Conservation (phyloP, 2,329 filamentous ascomycete genomes). For the Botrytis byssoidea region DNA sequence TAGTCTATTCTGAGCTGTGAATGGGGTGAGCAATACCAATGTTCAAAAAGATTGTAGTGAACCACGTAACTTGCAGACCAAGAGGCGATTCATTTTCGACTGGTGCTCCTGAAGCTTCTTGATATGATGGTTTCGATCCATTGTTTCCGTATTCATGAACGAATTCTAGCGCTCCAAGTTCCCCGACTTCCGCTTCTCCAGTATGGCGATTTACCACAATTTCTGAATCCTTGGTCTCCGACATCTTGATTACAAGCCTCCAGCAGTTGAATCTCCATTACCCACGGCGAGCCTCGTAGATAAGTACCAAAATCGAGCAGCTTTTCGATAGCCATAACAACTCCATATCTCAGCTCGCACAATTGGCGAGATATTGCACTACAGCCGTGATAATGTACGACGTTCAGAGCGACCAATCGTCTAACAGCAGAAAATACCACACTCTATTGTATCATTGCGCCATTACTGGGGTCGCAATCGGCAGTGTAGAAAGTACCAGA, state of each 20-base stretch:
- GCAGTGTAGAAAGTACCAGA: not conserved
- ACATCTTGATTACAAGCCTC: not conserved
- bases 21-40: constrained; percentile 41
- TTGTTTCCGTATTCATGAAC: constrained; percentile 46
- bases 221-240: constrained; percentile 5
- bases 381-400: not conserved
- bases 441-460: not conserved
- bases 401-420: not conserved
- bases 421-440: not conserved
- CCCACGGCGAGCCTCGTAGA: not conserved
- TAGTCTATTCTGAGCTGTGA: fast-evolving
- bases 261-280: not conserved
- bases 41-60: constrained; percentile 60
- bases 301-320: not conserved
- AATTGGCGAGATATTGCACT: not conserved
- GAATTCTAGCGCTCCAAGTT: constrained; percentile 25
- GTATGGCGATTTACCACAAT: not conserved
- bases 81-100: constrained; percentile 58
- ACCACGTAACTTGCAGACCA: constrained; percentile 56
- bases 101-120: constrained; percentile 61
- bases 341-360: not conserved
- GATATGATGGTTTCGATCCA: constrained; percentile 43
- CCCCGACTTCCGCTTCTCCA: not conserved
- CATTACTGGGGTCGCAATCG: not conserved
- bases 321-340: not conserved